Evolutionary conservation across 2,329 filamentous ascomycete genomes (phyloP), one percentile per base, ranked within the genome.

Genomic region (Diaporthe batatas): DNA sequence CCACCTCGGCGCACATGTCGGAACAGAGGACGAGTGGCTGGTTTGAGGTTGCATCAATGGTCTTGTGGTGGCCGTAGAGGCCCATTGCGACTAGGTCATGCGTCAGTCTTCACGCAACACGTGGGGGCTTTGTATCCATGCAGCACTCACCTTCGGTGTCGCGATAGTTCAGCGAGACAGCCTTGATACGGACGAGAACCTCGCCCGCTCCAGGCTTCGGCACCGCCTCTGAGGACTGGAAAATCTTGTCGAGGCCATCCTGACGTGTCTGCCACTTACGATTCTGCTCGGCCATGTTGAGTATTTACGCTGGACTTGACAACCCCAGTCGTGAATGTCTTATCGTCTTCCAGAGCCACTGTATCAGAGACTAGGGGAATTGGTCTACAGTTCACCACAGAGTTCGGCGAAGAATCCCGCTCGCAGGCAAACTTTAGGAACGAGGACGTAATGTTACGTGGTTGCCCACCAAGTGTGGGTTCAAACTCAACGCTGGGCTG

Each of bases 1-100:
- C 82, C 58, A 94, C 83, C 11, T 85, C 85, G 57, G 92, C 92
- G 81, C 91, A 92, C 86, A 92, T 92, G 80, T 94, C 92, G 29
- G 91, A 92, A 80, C 90, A 91, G 1, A 91, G 91, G 1, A 93
- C 89, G 16, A 93, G 77, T 71, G 84, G 73, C 69, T 81, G 69
- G 68, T 80, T 75, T 73, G 82, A 77, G 49, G 79, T 81, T 54
- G 80, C 75, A 18, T 80, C 74, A 58, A 90, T 82, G 5, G 86
- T 85, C 76, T 87, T 86, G 82, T 93, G 90, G 80, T 93, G 91
- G 78, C 85, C 90, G 83, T 93, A 94, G 16, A 89, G 83, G 39
- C 92, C 92, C 83, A 87, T 91, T 77, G 85, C 85, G 25, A 93
- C 91, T 91, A 32, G 6, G 8, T 21, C 42, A 1, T 1, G 65